Evolutionary conservation across 2,329 filamentous ascomycete genomes (phyloP).

Genomic region (Arthrobotrys musiformis): DNA sequence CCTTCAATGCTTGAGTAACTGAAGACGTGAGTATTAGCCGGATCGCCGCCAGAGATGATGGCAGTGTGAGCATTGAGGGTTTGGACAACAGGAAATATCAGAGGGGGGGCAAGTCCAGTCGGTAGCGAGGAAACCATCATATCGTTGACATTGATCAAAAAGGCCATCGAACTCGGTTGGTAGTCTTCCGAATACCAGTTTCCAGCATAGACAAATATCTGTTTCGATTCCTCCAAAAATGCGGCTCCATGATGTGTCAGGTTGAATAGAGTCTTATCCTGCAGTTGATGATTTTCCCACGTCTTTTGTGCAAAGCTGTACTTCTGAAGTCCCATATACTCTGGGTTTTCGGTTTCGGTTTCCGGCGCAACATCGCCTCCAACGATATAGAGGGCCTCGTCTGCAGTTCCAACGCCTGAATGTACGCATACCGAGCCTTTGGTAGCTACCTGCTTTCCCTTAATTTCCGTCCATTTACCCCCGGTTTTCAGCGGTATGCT

Average conservation of each 20-base stretch:
- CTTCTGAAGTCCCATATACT: conserved; percentile 58
- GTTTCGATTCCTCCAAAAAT: conserved; percentile 57
- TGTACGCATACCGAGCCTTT: conserved; percentile 59
- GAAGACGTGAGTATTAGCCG: conserved; percentile 57
- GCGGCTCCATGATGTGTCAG: conserved; percentile 59
- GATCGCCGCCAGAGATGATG: conserved; percentile 58
- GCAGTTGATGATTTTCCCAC: conserved; percentile 57
- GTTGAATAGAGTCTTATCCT: conserved; percentile 58
- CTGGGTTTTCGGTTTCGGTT: conserved; percentile 55
- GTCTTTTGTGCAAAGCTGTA: conserved; percentile 57
- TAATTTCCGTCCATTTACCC: conserved; percentile 58
- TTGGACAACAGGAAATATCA: conserved; percentile 58
- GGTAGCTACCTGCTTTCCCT: conserved; percentile 56
- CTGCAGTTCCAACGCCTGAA: conserved; percentile 56
- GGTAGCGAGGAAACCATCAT: conserved; percentile 57
- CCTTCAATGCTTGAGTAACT: conserved; percentile 56
- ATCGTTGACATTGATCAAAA: conserved; percentile 56
- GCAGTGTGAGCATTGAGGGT: conserved; percentile 53
- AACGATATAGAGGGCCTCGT: conserved; percentile 59
- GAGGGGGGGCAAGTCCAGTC: conserved; percentile 52
- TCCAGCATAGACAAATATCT: conserved; percentile 59
- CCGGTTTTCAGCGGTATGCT: conserved; percentile 56
- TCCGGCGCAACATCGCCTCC: conserved; percentile 56
- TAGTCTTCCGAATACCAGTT: conserved; percentile 58
- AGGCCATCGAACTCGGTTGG: conserved; percentile 59